These are phyloP conservation scores for Dentipellis fragilis DNA, from an alignment of 768 basidiomycete genomes.

Conservation along the genomic window DNA sequence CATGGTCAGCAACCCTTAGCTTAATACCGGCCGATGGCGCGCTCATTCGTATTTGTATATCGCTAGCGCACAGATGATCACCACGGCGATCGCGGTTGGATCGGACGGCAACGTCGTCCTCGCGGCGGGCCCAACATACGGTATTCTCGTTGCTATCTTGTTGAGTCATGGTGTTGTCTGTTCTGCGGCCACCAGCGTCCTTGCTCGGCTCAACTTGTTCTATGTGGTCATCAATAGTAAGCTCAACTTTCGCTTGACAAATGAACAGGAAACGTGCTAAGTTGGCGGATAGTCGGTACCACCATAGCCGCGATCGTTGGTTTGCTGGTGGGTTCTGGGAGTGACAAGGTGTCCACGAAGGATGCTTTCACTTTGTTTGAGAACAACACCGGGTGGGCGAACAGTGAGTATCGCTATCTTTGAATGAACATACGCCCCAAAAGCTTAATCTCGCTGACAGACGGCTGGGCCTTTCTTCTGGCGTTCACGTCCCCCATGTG, in stretches of 20 bases:
- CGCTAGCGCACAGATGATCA: conserved; percentile 65
- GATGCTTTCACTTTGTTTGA: conserved; percentile 64
- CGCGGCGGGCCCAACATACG: conserved; percentile 54
- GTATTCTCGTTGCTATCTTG: conserved; percentile 54
- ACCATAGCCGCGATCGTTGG: conserved; percentile 52
- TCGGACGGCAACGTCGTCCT: conserved; percentile 43
- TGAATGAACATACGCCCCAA: background rate
- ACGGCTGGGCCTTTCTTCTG: conserved; percentile 64
- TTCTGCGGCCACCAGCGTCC: conserved; percentile 53
- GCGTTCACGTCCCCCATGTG: conserved; percentile 73
- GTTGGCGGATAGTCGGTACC: conserved; percentile 40
- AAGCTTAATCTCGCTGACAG: conserved; percentile 23
- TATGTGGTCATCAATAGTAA: conserved; percentile 59
- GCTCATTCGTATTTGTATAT: background rate
- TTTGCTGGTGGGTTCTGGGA: conserved; percentile 46
- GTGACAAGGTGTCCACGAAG: conserved; percentile 46
- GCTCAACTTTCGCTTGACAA: conserved; percentile 12
- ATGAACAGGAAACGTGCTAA: background rate
- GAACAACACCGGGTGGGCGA: conserved; percentile 61
- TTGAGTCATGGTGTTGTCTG: conserved; percentile 62
- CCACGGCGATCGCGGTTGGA: conserved; percentile 54
- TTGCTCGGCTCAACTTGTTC: conserved; percentile 61
- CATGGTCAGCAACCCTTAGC: conserved; percentile 31
- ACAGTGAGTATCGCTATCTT: conserved; percentile 31
- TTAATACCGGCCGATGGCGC: background rate